Evolutionary conservation across 1,284 basidiomycete species (phyloP), one percentile per base, ranked within the genome.

Genomic region (Malassezia psittaci): DNA sequence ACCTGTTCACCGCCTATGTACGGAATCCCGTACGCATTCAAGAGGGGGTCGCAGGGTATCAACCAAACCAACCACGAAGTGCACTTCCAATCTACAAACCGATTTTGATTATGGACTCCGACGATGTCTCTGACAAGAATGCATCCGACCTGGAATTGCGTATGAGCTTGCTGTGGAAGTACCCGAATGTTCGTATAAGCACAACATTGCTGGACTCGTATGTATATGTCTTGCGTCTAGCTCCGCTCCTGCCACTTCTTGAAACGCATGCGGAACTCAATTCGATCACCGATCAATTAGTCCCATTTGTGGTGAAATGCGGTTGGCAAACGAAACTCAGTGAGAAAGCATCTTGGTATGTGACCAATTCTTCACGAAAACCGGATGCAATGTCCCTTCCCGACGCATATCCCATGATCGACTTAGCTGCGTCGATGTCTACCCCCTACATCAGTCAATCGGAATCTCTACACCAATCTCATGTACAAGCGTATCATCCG

Each of bases 291-390:
- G 69, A 67, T 42, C 65, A 73, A 43, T 62, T 73, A 10, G 59
- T 73, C 18, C 70, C 70, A 11, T 68, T 70, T 50, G 54, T 72
- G 45, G 62, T 63, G 50, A 70, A 70, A 43, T 68, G 66, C 51
- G 52, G 63, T 49, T 73, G 69, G 69, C 68, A 68, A 60, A 52
- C 52, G 11, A 65, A 64, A 4, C 63, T 72, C 19, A 52, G 55
- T 32, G 60, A 65, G 16, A 73, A 73, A 58, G 65, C 67, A 21
- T 66, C 61, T 19, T 71, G 68, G 69, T 48, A n/a, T 21, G 36
- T 41, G 10, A 12, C 35, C 19, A 34, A n/a, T 21, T 11, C 32
- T 11, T 8, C 41, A 16, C 34, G 19, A 4, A 12, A 41, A 24
- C 35, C 11, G 21, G 7, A n/a, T 8, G 15, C 18, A n/a, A 9